Base-by-base conservation (phyloP, 2,329 filamentous ascomycete species). In the Chaetoscypha palmicola region DNA sequence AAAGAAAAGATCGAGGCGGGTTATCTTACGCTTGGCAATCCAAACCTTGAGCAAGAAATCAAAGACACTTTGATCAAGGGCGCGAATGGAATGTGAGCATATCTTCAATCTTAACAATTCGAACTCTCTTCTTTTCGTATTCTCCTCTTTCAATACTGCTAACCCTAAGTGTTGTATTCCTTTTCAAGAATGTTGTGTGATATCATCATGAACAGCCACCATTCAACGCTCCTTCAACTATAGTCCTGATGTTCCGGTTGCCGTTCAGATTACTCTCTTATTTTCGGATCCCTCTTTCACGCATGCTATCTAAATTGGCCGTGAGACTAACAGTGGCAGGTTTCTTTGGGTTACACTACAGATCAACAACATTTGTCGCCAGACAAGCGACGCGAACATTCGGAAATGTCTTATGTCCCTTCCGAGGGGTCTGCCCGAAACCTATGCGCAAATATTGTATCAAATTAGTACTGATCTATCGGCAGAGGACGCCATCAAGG, bases 311-410 rank as follows among this genome's bases (percentile, higher is more conserved):
- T n/a, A n/a, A n/a, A n/a, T n/a, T n/a, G n/a, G n/a, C n/a, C n/a
- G 12, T 28, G 12, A 28, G 24, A 26, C 43, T 46, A 43, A 46
- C 11, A 17, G 35, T 20, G 28, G 9, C 34, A 67, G 65, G 65
- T 67, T 68, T 54, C 59, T 68, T 2, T 68, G 64, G 65, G 64
- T 66, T 16, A 54, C 52, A 11, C 64, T 64, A 26, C 61, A 63
- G 45, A 53, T 68, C 5, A 42, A 61, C 9, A 64, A 67, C 31
- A 54, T 68, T 5, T 64, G 63, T 37, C 41, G 50, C 9, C 58
- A 60, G 39, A 51, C 56, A 50, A 63, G 58, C 33, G 62, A 63
- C 38, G 48, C 57, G 9, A 60, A 61, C 31, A 60, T 67, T 38
- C 55, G 57, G 2, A 23, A 55, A n/a, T 38, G 55, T 3, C 47